phyloP scores from a whole-genome alignment of 2,329 filamentous ascomycete genomes.

The Capronia americana region DNA sequence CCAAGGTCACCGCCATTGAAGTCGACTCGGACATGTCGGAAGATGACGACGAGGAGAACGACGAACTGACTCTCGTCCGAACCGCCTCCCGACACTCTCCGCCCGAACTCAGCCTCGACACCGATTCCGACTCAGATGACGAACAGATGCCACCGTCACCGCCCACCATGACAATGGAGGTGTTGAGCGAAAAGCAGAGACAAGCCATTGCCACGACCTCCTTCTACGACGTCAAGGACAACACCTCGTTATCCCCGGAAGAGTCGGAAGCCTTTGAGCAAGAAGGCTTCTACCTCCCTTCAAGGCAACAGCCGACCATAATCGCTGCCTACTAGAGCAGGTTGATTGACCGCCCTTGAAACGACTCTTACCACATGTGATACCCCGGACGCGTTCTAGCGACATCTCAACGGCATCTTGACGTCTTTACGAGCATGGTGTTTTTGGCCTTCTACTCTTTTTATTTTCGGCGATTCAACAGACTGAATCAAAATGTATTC shows the following conservation, averaged over 20 bases:
- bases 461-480: slow-evolving; percentile 6
- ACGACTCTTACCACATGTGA: slow-evolving; percentile 34
- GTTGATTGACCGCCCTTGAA: slow-evolving; percentile 38
- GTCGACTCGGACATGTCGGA: slow-evolving; percentile 53
- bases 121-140: slow-evolving; percentile 72
- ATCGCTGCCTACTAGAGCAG: slow-evolving; percentile 57
- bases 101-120: slow-evolving; percentile 73
- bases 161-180: slow-evolving; percentile 62
- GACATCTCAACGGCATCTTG: slow-evolving; percentile 17
- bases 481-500: slow-evolving; percentile 20
- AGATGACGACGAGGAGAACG: slow-evolving; percentile 66
- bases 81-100: slow-evolving; percentile 71
- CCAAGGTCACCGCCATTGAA: slow-evolving; percentile 63
- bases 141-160: slow-evolving; percentile 75
- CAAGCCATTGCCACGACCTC: slow-evolving; percentile 51
- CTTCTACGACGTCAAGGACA: slow-evolving; percentile 44
- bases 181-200: slow-evolving; percentile 66
- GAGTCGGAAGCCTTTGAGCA: slow-evolving; percentile 51
- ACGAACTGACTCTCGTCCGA: slow-evolving; percentile 70
- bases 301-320: slow-evolving; percentile 51
- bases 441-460: slow-evolving; percentile 15
- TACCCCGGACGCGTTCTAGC: slow-evolving; percentile 31
- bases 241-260: slow-evolving; percentile 34
- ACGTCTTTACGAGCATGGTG: slow-evolving; percentile 36
- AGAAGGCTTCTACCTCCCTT: slow-evolving; percentile 56